phyloP scores from a whole-genome alignment of 306 rosid genomes.

The Ceratonia siliqua region DNA sequence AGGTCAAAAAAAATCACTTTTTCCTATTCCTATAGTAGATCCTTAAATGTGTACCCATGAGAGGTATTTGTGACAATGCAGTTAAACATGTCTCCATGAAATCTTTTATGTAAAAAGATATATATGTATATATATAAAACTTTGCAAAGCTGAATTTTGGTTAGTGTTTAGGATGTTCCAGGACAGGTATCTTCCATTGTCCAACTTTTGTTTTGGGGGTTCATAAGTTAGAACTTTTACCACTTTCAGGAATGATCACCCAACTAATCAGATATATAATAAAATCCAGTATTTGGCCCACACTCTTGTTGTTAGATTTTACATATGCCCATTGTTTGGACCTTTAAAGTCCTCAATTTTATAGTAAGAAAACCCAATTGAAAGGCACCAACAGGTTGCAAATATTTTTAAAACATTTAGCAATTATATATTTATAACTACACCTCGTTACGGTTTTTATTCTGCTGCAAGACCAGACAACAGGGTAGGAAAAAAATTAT shows the following conservation, averaged over 20 bases:
- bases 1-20: no score
- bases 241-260: neutral
- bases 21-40: constrained; percentile 1
- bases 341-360: neutral
- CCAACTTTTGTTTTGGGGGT: neutral
- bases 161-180: neutral
- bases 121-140: no score
- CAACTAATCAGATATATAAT: neutral
- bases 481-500: neutral
- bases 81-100: neutral
- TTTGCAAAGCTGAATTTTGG: neutral
- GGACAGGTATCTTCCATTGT: constrained; percentile 8
- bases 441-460: neutral
- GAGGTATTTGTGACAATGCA: neutral
- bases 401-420: neutral
- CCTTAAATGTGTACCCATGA: neutral
- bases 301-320: neutral
- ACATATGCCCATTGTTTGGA: neutral
- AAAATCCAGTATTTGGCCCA: neutral
- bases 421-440: neutral
- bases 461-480: constrained; percentile 24
- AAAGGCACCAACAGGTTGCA: neutral
- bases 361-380: neutral
- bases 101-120: neutral
- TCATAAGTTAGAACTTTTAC: neutral